A percentile compares a stretch with the other conserved stretches of the same genome.
Evolutionary conservation across 2,329 filamentous ascomycete species (phyloP).

Genomic region (Ascochyta clinopodiicola): DNA sequence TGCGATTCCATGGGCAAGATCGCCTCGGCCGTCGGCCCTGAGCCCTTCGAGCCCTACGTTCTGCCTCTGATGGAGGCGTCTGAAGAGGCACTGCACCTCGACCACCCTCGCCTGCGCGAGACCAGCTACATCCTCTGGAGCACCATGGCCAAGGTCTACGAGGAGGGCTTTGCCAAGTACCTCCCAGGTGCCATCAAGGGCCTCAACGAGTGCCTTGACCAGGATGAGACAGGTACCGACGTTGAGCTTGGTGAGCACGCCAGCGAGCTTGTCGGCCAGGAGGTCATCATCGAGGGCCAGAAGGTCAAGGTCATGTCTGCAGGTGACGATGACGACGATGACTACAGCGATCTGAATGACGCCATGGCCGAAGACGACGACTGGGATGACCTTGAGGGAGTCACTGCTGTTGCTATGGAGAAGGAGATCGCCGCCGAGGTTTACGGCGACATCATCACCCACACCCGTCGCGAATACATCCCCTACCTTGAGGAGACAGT

Average conservation of each 20-base stretch:
- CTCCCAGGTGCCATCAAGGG: slow-evolving; percentile 78
- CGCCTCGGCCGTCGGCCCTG: slow-evolving; percentile 82
- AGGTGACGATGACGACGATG: slow-evolving; percentile 62
- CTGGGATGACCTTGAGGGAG: slow-evolving; percentile 81
- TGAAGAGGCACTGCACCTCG: slow-evolving; percentile 86
- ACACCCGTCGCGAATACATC: slow-evolving; percentile 80
- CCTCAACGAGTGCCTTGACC: slow-evolving; percentile 82
- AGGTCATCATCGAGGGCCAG: slow-evolving; percentile 80
- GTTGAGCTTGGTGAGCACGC: slow-evolving; percentile 77
- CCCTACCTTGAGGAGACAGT: slow-evolving; percentile 90
- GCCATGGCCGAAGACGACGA: slow-evolving; percentile 78
- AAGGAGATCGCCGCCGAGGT: slow-evolving; percentile 98
- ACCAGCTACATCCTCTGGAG: slow-evolving; percentile 98
- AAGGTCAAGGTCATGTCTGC: slow-evolving; percentile 80
- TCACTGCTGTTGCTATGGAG: slow-evolving; percentile 89
- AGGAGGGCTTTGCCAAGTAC: slow-evolving; percentile 80
- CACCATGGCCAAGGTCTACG: slow-evolving; percentile 91
- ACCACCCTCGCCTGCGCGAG: slow-evolving; percentile 89
- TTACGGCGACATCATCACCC: slow-evolving; percentile 87
- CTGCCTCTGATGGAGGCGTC: slow-evolving; percentile 88
- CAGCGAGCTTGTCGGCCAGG: slow-evolving; percentile 74
- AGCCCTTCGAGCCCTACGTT: slow-evolving; percentile 90
- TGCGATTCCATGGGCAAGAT: slow-evolving; percentile 95
- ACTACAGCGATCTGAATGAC: slow-evolving; percentile 64
- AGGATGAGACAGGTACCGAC: slow-evolving; percentile 84